These are phyloP conservation scores for Thelonectria discophora DNA, from an alignment of 2,329 filamentous ascomycete genomes.

Conservation along the genomic window DNA sequence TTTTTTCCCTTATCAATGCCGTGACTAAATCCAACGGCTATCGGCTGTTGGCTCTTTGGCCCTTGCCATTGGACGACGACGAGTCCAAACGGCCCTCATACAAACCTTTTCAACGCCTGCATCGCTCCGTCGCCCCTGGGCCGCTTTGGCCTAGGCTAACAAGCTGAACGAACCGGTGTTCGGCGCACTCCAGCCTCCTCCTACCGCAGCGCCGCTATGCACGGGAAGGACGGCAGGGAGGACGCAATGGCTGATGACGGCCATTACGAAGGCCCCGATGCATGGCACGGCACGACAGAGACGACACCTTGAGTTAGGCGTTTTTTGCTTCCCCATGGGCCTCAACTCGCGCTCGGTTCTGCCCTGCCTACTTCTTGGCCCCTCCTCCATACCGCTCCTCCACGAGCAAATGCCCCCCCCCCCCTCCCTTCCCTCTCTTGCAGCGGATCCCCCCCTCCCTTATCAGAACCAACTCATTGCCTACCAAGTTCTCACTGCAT, in stretches of 20 bases:
- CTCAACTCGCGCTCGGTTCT: background rate
- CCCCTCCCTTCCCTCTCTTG: background rate
- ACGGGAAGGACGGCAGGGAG: constrained; percentile 12
- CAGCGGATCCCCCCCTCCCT: background rate
- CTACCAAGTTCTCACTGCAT: background rate
- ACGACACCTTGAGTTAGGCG: constrained; percentile 12
- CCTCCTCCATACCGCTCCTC: no score
- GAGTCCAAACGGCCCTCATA: background rate
- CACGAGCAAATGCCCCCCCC: no score
- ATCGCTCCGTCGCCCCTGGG: background rate
- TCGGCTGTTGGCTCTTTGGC: background rate
- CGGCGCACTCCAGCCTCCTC: constrained; percentile 14
- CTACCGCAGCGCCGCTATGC: background rate
- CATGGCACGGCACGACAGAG: constrained; percentile 1
- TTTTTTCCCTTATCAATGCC: background rate
- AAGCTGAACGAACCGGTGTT: constrained; percentile 17
- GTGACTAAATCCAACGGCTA: background rate
- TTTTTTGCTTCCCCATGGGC: constrained; percentile 12
- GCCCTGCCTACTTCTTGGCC: constrained; percentile 17
- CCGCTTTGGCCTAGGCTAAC: constrained; percentile 4
- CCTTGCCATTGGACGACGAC: background rate
- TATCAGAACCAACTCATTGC: no score
- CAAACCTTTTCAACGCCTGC: background rate
- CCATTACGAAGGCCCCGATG: constrained; percentile 10
- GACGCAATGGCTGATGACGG: constrained; percentile 18